These are phyloP conservation scores for Boletellus ananiceps DNA, from an alignment of 768 basidiomycete genomes.

Conservation along the genomic window DNA sequence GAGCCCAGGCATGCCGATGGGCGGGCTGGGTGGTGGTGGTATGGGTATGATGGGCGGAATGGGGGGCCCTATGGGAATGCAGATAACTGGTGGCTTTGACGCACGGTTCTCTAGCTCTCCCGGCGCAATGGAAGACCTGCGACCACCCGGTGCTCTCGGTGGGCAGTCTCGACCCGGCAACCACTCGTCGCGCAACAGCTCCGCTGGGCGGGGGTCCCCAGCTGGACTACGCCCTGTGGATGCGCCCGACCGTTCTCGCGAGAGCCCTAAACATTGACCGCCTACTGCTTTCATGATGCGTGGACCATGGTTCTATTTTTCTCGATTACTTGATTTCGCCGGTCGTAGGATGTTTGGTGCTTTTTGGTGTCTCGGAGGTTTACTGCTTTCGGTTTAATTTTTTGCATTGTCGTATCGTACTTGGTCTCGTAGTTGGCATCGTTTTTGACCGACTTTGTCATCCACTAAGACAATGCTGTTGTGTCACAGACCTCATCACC, in stretches of 20 bases:
- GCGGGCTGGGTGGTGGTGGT: slow-evolving; percentile 41
- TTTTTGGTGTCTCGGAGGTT: slow-evolving; percentile 13
- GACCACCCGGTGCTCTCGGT: slow-evolving; percentile 26
- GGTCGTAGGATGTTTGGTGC: slow-evolving; percentile 13
- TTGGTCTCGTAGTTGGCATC: background rate
- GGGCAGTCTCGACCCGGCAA: slow-evolving; percentile 28
- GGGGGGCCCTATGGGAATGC: slow-evolving; percentile 38
- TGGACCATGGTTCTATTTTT: slow-evolving; percentile 9
- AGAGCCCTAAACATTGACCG: slow-evolving; percentile 24
- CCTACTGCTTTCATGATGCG: background rate
- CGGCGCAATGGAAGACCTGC: slow-evolving; percentile 24
- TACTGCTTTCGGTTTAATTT: slow-evolving; percentile 12
- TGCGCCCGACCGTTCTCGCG: slow-evolving; percentile 22
- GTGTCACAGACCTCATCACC: background rate
- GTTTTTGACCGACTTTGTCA: slow-evolving; percentile 13
- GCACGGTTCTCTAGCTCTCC: slow-evolving; percentile 44
- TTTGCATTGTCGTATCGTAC: slow-evolving; percentile 15
- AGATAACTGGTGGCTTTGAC: slow-evolving; percentile 68
- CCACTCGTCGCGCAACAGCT: slow-evolving; percentile 45
- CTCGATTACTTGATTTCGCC: slow-evolving; percentile 10
- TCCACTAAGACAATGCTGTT: background rate
- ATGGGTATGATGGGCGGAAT: slow-evolving; percentile 45
- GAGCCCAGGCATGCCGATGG: slow-evolving; percentile 37
- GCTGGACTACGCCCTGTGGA: slow-evolving; percentile 33
- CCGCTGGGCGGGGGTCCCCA: slow-evolving; percentile 54